phyloP scores from a whole-genome alignment of 2,329 filamentous ascomycete species.

The Diaporthe sp. region DNA sequence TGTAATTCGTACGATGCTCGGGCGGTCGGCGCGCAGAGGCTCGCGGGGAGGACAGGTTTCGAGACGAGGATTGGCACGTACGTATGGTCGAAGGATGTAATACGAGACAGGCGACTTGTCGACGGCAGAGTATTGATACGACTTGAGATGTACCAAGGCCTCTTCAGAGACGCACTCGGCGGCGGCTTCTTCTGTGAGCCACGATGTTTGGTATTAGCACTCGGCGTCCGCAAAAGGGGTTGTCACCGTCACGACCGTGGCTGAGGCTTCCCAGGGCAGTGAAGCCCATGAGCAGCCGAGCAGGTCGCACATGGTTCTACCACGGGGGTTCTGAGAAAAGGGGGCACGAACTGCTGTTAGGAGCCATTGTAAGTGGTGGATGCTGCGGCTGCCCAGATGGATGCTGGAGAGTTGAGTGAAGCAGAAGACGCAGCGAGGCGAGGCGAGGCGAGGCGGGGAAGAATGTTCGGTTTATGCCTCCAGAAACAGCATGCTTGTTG shows the following conservation, averaged over 20 bases:
- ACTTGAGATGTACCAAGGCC: constrained; percentile 88
- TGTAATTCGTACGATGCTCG: constrained; percentile 21
- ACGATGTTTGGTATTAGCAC: constrained; percentile 24
- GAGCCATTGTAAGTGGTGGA: constrained; percentile 34
- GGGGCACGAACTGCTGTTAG: constrained; percentile 38
- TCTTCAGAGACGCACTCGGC: constrained; percentile 89
- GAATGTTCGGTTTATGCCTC: constrained; percentile 9
- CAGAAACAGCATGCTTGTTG: constrained; percentile 23
- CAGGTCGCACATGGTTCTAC: not conserved
- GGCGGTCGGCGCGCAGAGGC: constrained; percentile 26
- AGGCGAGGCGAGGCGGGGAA: not conserved
- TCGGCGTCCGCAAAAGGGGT: not conserved
- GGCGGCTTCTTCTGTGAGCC: constrained; percentile 62
- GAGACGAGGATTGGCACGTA: constrained; percentile 62
- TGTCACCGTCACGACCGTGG: constrained; percentile 28
- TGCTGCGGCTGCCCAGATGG: constrained; percentile 22
- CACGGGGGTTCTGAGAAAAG: not conserved
- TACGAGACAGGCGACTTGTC: constrained; percentile 95
- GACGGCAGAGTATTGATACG: constrained; percentile 97
- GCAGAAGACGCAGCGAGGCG: not conserved
- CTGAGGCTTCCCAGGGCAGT: too few species aligned
- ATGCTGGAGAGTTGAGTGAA: not conserved
- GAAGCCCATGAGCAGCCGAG: not conserved
- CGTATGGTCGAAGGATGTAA: constrained; percentile 95
- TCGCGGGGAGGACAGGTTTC: constrained; percentile 33